Evolutionary conservation across 2,329 filamentous ascomycete genomes (phyloP), one percentile per base, ranked within the genome.

Genomic region (Gnomoniopsis sp.): DNA sequence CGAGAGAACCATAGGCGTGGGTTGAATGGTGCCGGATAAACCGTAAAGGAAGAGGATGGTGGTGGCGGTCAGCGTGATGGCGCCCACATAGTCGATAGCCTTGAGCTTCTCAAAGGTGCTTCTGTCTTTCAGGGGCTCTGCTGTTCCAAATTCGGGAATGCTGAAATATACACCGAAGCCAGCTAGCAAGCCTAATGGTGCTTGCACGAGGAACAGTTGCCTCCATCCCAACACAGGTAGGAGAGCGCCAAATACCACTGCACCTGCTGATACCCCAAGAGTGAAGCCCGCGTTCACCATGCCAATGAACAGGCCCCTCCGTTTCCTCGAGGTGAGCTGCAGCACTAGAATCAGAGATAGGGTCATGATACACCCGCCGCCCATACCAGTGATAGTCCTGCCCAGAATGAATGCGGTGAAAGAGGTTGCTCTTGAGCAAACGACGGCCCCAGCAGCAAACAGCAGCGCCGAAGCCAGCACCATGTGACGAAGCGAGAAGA

Each of bases 291-390:
- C 81, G 66, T 93, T 95, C 21, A 90, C 79, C 44, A 91, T 71
- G 1, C 90, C 91, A 61, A 96, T 83, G 57, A 86, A 89, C 21
- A 95, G 63, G 0, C 91, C 91, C 58, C 91, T 79, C 4, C 84
- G 79, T 63, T 84, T 85, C 61, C 85, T 83, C 22, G 81, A 84
- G 0, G 87, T 83, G 62, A 95, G 75, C 68, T 93, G 88, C n/a
- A 95, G 79, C 0, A 90, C 85, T 22, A 93, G 77, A 50, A 96
- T 90, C 49, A 91, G 84, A 1, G 87, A 82, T 7, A 93, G 81
- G 0, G 88, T 88, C 74, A 91, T 84, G 50, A 91, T 81, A 0
- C 89, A 89, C 2, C 88, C 88, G 17, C 82, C 87, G 0, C 90
- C 91, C 10, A 85, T 70, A 0, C 91, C 91, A 3, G 85, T 82